Conservation (phyloP, 495 filamentous ascomycete genomes). For the Xylona heveae region DNA sequence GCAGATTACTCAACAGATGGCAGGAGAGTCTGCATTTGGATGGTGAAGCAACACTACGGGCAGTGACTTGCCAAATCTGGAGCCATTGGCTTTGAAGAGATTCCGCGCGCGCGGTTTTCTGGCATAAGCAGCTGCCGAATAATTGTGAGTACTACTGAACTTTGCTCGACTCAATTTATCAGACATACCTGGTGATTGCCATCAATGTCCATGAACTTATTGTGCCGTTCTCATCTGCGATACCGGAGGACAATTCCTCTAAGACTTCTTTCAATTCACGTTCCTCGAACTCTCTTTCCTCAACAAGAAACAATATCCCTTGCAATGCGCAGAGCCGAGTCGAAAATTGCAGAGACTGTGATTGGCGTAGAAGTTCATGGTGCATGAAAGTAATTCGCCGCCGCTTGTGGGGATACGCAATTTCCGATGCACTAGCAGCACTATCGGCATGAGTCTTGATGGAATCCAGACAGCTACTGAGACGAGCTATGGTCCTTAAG, state of each 20-base stretch:
- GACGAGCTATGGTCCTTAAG: conserved; percentile 25
- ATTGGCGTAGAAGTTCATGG: conserved; percentile 39
- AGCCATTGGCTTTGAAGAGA: conserved; percentile 33
- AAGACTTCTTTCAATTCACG: conserved; percentile 20
- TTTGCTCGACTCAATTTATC: no score
- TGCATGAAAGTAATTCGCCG: conserved; percentile 32
- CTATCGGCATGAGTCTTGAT: conserved; percentile 5
- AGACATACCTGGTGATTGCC: conserved; percentile 18
- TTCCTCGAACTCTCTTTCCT: conserved; percentile 19
- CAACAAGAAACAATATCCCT: conserved; percentile 49
- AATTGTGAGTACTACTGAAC: no score
- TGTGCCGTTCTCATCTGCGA: conserved; percentile 31
- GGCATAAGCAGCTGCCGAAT: conserved; percentile 23
- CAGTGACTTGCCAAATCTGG: conserved; percentile 52
- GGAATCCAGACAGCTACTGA: conserved; percentile 20
- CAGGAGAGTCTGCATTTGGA: conserved; percentile 61
- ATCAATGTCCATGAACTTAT: conserved; percentile 38
- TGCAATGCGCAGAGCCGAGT: conserved; percentile 51
- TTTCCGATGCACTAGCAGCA: conserved; percentile 1
- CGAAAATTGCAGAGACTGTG: conserved; percentile 29
- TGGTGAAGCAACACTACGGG: conserved; percentile 45
- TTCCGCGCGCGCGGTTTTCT: conserved; percentile 13
- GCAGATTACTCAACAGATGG: conserved; percentile 44
- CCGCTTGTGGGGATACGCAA: conserved; percentile 28
- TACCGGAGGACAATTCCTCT: conserved; percentile 23